A percentile compares a stretch with the other conserved stretches of the same genome.
Conservation (phyloP, 2,329 filamentous ascomycete species). For the Microdochium nivale region DNA sequence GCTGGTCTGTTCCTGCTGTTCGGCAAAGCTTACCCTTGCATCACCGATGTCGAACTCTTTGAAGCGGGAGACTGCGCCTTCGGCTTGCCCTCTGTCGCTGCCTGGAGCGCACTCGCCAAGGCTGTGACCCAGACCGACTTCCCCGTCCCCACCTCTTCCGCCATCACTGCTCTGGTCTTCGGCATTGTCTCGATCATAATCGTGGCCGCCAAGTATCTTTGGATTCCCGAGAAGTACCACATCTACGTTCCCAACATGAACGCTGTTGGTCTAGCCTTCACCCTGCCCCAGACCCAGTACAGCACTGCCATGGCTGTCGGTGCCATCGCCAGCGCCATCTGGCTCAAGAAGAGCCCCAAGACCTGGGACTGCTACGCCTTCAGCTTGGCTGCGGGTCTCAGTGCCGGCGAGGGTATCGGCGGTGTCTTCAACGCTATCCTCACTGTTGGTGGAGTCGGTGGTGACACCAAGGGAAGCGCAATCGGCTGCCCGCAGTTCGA, state of each 20-base stretch:
- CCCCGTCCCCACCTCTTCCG: neutral
- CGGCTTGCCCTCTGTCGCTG: neutral
- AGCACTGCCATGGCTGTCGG: neutral
- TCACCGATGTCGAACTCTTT: neutral
- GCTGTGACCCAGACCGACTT: neutral
- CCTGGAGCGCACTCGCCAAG: neutral
- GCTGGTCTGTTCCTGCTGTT: neutral
- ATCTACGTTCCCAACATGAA: neutral
- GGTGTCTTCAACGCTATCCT: neutral
- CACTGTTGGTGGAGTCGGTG: neutral
- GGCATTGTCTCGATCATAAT: neutral
- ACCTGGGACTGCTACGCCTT: neutral
- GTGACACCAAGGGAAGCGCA: neutral
- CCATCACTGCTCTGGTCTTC: neutral
- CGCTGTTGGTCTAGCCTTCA: neutral
- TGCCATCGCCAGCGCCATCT: neutral
- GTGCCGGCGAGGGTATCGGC: neutral
- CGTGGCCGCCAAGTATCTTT: neutral
- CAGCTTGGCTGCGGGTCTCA: neutral
- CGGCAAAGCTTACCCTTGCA: neutral
- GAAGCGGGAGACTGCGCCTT: neutral
- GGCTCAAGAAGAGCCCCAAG: neutral
- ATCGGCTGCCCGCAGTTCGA: neutral
- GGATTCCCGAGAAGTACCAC: neutral
- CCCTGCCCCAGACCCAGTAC: neutral